Evolutionary conservation across 1,139 yeast species (phyloP), one percentile per base, ranked within the genome.

Genomic region (Magnusiomyces sp.): DNA sequence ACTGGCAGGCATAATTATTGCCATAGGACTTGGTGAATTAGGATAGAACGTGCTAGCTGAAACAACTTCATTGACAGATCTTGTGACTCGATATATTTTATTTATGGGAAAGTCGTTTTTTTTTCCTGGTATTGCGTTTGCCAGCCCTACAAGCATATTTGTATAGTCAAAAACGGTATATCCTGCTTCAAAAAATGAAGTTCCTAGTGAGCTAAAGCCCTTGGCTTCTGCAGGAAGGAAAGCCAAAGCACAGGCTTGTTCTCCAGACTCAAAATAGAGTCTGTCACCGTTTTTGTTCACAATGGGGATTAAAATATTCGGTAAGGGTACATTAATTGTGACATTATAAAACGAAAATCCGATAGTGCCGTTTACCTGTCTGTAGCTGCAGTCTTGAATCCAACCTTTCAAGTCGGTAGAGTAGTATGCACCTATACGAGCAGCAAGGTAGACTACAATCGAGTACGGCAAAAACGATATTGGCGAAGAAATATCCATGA

Each of bases 401-500:
- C 95, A 86, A 23, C 75, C 56, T 20, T 69, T 71, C 6, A 73
- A 60, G 14, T 74, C 73, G 2, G 69, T 61, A 6, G 77, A 73
- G 63, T 79, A 86, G 55, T 73, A 76, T 0, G 95, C 95, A 59
- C 83, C 82, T 23, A 83, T 70, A 66, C 86, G 95, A 17, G 83
- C 71, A 0, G 95, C 92, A 40, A 87, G 65, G 58, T 79, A 78
- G 46, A 85, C 74, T 46, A 86, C 69, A 2, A 79, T 63, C 43
- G 75, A 73, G 47, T 76, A 68, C 0, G 95, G 95, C 45, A 86
- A 64, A 59, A 71, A 77, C 31, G 75, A 73, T 60, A 69, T 74
- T n/a, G 68, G 56, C 34, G 75, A 69, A 52, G 87, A 69, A 2
- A 86, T 69, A 60, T 85, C 92, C 29, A 86, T 62, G 10, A 84